phyloP scores from a whole-genome alignment of 2,329 filamentous ascomycete species.

The Colletotrichum liaoningense region DNA sequence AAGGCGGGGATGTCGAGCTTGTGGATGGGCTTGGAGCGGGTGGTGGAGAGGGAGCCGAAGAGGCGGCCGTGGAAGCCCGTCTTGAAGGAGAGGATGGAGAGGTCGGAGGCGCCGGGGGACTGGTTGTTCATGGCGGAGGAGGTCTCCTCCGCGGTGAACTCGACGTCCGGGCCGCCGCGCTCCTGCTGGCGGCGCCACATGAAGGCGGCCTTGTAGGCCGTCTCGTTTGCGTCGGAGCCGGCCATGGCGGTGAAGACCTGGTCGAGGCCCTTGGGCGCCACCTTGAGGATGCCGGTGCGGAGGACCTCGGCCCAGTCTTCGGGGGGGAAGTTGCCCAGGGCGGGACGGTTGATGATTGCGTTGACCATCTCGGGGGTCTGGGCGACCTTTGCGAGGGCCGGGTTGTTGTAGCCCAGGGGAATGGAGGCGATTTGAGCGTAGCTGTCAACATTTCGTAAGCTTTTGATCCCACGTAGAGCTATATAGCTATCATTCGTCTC shows the following conservation, averaged over 20 bases:
- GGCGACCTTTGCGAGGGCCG: constrained; percentile 75
- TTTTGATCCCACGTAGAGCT: neutral
- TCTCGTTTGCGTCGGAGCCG: constrained; percentile 93
- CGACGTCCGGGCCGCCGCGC: constrained; percentile 80
- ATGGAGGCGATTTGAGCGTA: constrained; percentile 96
- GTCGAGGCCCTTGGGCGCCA: constrained; percentile 84
- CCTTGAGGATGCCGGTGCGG: constrained; percentile 82
- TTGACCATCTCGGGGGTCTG: constrained; percentile 82
- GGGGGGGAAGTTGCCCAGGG: constrained; percentile 90
- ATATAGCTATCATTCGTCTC: neutral
- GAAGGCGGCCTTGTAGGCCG: constrained; percentile 94
- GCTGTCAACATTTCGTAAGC: constrained; percentile 49
- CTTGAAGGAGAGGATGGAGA: constrained; percentile 91
- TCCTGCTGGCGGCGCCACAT: constrained; percentile 89
- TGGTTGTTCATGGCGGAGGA: constrained; percentile 83
- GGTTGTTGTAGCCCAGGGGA: constrained; percentile 93
- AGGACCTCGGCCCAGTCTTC: constrained; percentile 86
- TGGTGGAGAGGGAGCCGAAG: constrained; percentile 88
- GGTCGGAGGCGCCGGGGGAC: constrained; percentile 76
- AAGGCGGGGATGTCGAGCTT: constrained; percentile 96
- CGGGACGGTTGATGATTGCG: constrained; percentile 88
- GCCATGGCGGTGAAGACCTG: constrained; percentile 93
- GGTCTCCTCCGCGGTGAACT: constrained; percentile 84
- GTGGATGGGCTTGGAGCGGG: constrained; percentile 92
- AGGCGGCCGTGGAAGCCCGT: constrained; percentile 90